phyloP scores from a whole-genome alignment of 2,329 filamentous ascomycete genomes.

The Parastagonospora avenae region DNA sequence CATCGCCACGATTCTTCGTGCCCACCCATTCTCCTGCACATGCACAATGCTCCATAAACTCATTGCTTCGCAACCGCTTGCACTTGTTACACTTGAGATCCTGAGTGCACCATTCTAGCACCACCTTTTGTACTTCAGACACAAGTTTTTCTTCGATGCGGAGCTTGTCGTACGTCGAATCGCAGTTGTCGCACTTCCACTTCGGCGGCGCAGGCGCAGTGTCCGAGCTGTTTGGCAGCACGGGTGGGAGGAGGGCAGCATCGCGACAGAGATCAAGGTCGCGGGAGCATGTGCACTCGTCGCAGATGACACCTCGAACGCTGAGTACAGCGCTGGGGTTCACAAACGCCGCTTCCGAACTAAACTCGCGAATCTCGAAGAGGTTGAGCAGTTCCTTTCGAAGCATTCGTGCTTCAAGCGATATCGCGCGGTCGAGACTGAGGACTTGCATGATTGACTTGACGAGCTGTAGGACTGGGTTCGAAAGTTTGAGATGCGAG shows the following conservation, averaged over 20 bases:
- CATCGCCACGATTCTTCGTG: conserved; percentile 69
- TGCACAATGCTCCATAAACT: conserved; percentile 95
- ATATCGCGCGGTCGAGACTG: conserved; percentile 86
- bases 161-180: conserved; percentile 75
- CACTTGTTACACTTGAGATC: conserved; percentile 86
- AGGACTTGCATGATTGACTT: conserved; percentile 94
- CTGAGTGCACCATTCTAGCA: conserved; percentile 84
- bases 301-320: conserved; percentile 79
- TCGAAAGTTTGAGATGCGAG: conserved; percentile 65
- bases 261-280: conserved; percentile 94
- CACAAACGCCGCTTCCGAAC: conserved; percentile 80
- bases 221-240: conserved; percentile 37
- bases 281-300: conserved; percentile 85
- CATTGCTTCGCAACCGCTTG: conserved; percentile 72
- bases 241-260: conserved; percentile 72
- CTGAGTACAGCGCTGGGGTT: conserved; percentile 81
- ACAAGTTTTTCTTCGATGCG: conserved; percentile 84
- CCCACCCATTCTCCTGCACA: conserved; percentile 87
- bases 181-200: conserved; percentile 81
- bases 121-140: conserved; percentile 72
- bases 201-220: conserved; percentile 57
- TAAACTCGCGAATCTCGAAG: conserved; percentile 95
- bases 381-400: conserved; percentile 87
- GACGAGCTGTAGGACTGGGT: conserved; percentile 86
- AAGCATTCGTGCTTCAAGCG: conserved; percentile 82